Percentiles rank a stretch among this genome's conserved stretches.
These are phyloP conservation scores for Panicum hallii DNA, from an alignment of 202 grass and related monocot genomes.

Conservation along the genomic window DNA sequence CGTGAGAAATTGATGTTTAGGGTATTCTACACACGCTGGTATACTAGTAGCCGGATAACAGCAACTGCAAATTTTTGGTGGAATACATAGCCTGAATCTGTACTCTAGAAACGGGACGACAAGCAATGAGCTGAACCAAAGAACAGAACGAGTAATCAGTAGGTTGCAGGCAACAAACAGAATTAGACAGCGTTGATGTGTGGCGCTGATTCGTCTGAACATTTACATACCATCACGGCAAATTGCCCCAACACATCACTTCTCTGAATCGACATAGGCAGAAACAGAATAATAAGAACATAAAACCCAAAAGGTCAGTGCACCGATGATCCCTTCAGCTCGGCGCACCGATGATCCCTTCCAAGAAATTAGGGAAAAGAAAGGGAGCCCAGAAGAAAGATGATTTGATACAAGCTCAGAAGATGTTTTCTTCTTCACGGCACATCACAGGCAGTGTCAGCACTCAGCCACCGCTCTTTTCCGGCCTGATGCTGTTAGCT, in stretches of 20 bases:
- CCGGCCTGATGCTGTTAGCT: constrained; percentile 61
- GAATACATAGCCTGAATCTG: neutral
- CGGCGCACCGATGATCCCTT: neutral
- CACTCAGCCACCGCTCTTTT: constrained; percentile 64
- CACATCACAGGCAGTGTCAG: constrained; percentile 15
- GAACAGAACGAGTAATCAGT: neutral
- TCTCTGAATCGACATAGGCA: neutral
- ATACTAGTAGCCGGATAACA: neutral
- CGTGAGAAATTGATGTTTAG: neutral
- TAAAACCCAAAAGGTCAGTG: neutral
- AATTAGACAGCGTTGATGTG: neutral
- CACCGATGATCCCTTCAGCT: neutral
- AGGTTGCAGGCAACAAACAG: neutral
- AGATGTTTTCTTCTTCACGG: constrained; percentile 48
- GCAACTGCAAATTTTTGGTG: neutral
- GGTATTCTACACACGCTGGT: neutral
- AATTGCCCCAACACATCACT: constrained; percentile 19
- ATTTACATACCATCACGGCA: constrained; percentile 37
- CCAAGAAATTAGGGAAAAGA: neutral
- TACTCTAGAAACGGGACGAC: neutral
- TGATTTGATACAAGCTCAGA: constrained; percentile 55
- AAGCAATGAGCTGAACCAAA: neutral
- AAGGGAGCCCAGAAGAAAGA: neutral
- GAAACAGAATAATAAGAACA: constrained; percentile 17
- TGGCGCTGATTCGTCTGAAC: constrained; percentile 38